Evolutionary conservation across 2,329 filamentous ascomycete species (phyloP), one percentile per base, ranked within the genome.

Genomic region (Fusarium sp.): DNA sequence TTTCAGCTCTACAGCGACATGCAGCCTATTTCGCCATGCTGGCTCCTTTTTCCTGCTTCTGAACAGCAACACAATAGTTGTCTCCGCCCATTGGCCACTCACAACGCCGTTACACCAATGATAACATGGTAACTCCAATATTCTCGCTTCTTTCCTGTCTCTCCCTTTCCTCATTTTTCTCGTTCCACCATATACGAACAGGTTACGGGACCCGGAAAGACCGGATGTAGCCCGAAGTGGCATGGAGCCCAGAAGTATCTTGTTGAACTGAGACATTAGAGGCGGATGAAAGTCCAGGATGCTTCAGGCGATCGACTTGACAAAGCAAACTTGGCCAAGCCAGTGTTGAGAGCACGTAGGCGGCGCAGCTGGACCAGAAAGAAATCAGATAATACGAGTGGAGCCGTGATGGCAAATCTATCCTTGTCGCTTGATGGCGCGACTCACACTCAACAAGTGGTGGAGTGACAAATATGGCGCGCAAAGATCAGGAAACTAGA

Each of bases 1-100:
- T 57, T 71, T 38, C 63, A 69, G 63, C 56, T 51, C 28, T 36
- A 50, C 22, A 55, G 50, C 18, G 53, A 28, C 17, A 50, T 57
- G 26, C 39, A 38, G 17, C 12, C 18, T 8, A 38, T 57, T 24
- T 61, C 28, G 50, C 42, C 50, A 67, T 63, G 53, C 30, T 32
- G 45, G 41, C 50, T 45, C 8, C 20, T 14, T 9, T 32, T 32
- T 20, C 53, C 1, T 24, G 36, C 26, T 35, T 57, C 42, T 41
- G 17, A 44, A 47, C 10, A 1, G 39, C 39, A 39, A 47, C n/a
- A 45, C 17, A 8, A 42, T 14, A 41, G 44, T n/a, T 14, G 35
- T 39, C 61, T 63, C 61, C 70, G 47, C 61, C 50, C 12, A 1
- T n/a, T 53, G 44, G 30, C 53, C 61, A 51, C 54, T 30, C 36